A percentile compares a stretch with the other conserved stretches of the same genome.
phyloP scores from a whole-genome alignment of 1,284 basidiomycete species.

The Fistulinella cinereoalba region DNA sequence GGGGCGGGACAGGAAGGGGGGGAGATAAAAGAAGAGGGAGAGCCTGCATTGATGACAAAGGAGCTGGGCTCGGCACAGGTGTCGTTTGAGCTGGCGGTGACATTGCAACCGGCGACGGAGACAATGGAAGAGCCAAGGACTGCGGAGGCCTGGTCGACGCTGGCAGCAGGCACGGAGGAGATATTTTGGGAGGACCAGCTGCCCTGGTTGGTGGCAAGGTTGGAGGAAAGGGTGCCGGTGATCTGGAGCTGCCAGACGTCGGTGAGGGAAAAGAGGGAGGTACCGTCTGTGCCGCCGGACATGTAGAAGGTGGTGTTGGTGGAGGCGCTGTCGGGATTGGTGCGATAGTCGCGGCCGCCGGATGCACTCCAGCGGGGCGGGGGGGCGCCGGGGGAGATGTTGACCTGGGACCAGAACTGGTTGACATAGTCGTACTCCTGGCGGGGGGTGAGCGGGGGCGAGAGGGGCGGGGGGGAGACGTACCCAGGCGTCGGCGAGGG shows the following conservation, averaged over 20 bases:
- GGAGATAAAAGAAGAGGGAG: constrained; percentile 33
- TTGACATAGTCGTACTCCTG: constrained; percentile 73
- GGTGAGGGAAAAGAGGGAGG: constrained; percentile 45
- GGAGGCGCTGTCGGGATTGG: constrained; percentile 40
- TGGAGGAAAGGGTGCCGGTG: constrained; percentile 67
- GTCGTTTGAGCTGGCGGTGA: constrained; percentile 37
- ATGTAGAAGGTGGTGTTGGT: constrained; percentile 68
- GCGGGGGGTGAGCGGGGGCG: constrained; percentile 5
- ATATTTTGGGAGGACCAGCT: constrained; percentile 56
- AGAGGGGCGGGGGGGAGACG: constrained; percentile 14
- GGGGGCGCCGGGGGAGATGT: constrained; percentile 50
- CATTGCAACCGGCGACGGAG: constrained; percentile 60
- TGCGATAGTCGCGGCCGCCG: constrained; percentile 64
- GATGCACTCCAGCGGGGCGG: constrained; percentile 63
- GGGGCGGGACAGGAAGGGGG: constrained; percentile 64
- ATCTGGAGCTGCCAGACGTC: constrained; percentile 68
- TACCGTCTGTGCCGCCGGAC: constrained; percentile 60
- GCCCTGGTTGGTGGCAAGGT: constrained; percentile 48
- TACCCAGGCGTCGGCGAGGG: constrained; percentile 72
- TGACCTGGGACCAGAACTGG: constrained; percentile 68
- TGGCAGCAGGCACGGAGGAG: constrained; percentile 37
- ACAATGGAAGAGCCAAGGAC: constrained; percentile 53
- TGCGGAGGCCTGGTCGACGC: constrained; percentile 51
- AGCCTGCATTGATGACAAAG: constrained; percentile 51
- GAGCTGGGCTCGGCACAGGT: constrained; percentile 57